A percentile compares a stretch with the other conserved stretches of the same genome.
phyloP scores from a whole-genome alignment of 108 stramenopile genomes.

The Skeletonema grethae region DNA sequence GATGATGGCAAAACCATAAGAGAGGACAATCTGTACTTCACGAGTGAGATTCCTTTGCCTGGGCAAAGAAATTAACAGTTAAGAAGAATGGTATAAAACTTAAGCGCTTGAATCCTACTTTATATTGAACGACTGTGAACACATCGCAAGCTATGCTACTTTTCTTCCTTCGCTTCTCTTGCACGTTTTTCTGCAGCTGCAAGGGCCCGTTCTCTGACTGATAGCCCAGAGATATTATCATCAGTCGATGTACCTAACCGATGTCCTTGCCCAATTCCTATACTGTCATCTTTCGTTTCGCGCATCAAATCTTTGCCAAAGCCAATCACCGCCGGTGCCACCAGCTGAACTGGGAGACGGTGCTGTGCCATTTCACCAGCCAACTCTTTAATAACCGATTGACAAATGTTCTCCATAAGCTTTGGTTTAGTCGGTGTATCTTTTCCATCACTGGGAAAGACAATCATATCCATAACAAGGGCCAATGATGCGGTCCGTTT shows the following conservation, averaged over 20 bases:
- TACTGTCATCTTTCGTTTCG: slow-evolving; percentile 26
- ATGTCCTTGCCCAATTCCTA: slow-evolving; percentile 17
- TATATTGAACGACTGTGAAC: background rate
- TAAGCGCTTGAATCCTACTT: background rate
- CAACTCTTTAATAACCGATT: slow-evolving; percentile 54
- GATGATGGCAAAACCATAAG: slow-evolving; percentile 28
- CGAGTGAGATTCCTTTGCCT: slow-evolving; percentile 33
- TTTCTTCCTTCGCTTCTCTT: slow-evolving; percentile 37
- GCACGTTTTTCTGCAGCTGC: slow-evolving; percentile 76
- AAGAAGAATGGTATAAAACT: background rate
- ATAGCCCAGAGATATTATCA: slow-evolving; percentile 39
- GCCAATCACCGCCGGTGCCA: slow-evolving; percentile 53
- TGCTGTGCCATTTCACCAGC: slow-evolving; percentile 69
- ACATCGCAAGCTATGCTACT: background rate
- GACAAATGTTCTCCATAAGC: slow-evolving; percentile 43
- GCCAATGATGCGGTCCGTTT: slow-evolving; percentile 67
- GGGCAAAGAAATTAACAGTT: background rate
- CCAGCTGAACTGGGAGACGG: slow-evolving; percentile 54
- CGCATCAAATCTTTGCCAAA: slow-evolving; percentile 52
- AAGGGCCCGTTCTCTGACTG: slow-evolving; percentile 56
- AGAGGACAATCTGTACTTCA: slow-evolving; percentile 30
- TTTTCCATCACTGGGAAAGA: slow-evolving; percentile 6
- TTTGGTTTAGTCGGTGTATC: background rate
- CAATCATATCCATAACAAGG: slow-evolving; percentile 44
- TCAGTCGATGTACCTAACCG: slow-evolving; percentile 52